phyloP scores from a whole-genome alignment of 2,329 filamentous ascomycete genomes.

The Elsinoe perseae region DNA sequence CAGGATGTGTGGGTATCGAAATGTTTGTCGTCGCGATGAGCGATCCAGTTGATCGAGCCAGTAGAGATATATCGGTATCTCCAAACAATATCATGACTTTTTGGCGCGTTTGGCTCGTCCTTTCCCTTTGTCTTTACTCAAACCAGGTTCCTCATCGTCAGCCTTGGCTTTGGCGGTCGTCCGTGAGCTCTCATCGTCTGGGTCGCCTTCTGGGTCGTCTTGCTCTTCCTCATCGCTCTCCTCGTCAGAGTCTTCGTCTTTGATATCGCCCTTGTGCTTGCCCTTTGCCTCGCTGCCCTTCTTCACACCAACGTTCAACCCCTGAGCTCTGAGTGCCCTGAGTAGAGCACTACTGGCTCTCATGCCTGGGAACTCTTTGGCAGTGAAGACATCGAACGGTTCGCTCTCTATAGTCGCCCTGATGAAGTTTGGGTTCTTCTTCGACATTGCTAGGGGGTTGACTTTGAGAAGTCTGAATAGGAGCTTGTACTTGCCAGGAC shows the following conservation, averaged over 20 bases:
- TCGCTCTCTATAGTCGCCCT: constrained; percentile 55
- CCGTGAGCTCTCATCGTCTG: constrained; percentile 48
- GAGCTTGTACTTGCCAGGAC: constrained; percentile 66
- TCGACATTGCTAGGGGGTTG: constrained; percentile 51
- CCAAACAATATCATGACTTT: not conserved
- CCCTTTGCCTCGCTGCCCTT: constrained; percentile 62
- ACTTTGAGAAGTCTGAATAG: constrained; percentile 67
- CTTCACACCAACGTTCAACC: constrained; percentile 77
- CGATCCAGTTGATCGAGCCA: not conserved
- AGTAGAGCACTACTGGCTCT: constrained; percentile 66
- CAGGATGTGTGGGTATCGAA: constrained; percentile 7
- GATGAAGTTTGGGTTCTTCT: constrained; percentile 43
- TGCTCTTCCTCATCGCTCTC: constrained; percentile 34
- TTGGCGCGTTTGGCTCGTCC: constrained; percentile 11
- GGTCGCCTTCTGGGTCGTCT: constrained; percentile 27
- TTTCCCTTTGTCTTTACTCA: constrained; percentile 15
- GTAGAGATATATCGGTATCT: not conserved
- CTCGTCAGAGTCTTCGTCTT: constrained; percentile 34
- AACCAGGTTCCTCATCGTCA: constrained; percentile 2
- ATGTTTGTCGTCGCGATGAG: not conserved
- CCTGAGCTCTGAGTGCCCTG: constrained; percentile 67
- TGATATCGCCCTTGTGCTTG: constrained; percentile 31
- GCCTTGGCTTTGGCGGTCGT: constrained; percentile 11
- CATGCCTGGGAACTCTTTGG: constrained; percentile 84
- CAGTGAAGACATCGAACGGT: constrained; percentile 71